These are phyloP conservation scores for Boehmeria nivea DNA, from an alignment of 306 rosid species.

Conservation along the genomic window DNA sequence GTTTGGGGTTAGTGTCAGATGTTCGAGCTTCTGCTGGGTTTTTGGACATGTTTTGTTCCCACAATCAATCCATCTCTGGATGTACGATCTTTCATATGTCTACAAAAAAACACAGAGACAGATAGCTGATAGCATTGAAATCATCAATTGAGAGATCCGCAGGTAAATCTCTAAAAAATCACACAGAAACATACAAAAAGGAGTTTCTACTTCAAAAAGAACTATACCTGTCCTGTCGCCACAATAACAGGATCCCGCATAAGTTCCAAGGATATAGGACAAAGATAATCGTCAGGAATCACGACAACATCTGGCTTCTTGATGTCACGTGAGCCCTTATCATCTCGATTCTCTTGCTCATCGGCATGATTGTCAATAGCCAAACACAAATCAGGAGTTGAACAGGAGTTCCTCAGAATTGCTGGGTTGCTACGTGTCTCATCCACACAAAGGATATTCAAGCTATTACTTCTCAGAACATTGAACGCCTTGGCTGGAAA, in stretches of 20 bases:
- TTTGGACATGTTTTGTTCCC: constrained; percentile 88
- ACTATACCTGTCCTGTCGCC: constrained; percentile 88
- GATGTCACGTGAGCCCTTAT: constrained; percentile 29
- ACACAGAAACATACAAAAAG: background rate
- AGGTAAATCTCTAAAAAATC: background rate
- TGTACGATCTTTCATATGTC: constrained; percentile 94
- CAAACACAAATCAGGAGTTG: constrained; percentile 29
- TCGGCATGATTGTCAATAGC: constrained; percentile 27
- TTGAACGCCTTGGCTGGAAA: constrained; percentile 36
- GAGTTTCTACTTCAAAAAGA: constrained; percentile 10
- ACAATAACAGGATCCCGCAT: constrained; percentile 99
- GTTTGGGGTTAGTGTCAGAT: constrained; percentile 81
- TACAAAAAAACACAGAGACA: constrained; percentile 22
- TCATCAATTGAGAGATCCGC: background rate
- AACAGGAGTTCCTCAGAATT: constrained; percentile 40
- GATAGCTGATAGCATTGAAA: background rate
- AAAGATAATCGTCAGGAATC: constrained; percentile 85
- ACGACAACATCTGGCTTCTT: constrained; percentile 59
- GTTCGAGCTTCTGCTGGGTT: constrained; percentile 92
- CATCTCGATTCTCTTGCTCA: constrained; percentile 34
- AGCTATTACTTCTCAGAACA: constrained; percentile 27
- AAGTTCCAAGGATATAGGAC: constrained; percentile 93
- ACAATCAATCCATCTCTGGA: constrained; percentile 96
- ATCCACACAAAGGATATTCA: constrained; percentile 28
- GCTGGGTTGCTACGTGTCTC: constrained; percentile 27